Base-by-base conservation (phyloP, 805 yeast genomes). In the Zygotorulaspora sp. region DNA sequence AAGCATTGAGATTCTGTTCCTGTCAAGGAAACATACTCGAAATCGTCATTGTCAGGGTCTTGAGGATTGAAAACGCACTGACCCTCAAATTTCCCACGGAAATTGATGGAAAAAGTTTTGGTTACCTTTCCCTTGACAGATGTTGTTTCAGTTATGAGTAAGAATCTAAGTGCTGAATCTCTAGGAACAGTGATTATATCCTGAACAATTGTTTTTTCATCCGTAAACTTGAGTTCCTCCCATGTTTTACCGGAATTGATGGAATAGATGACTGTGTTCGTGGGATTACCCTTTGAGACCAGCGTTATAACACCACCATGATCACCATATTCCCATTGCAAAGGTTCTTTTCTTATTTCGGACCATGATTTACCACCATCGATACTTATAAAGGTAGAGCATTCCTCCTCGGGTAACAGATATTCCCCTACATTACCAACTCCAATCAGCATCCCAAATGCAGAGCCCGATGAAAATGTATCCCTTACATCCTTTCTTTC, bases 241-340 rank as follows among this genome's bases (percentile, higher is more conserved):
- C 97, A 92, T 0, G 79, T 69, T 4, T 67, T 65, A 23, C 97
- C 98, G 47, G 80, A 83, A 62, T 92, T 90, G 10, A 78, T 55
- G 0, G 96, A 84, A 53, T 78, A 89, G 1, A 63, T 49, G 0
- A 90, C 37, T 1, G 63, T 61, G 42, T 85, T 69, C 0, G 96
- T 80, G 6, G 68, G 64, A 20, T 74, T 78, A 3, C 62, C 66
- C 5, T 74, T 76, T 26, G 78, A 70, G 2, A 83, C 90, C 34
- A 89, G 58, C 1, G 86, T 86, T 34, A 92, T 62, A 23, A 92
- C 73, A 1, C 95, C 80, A 12, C 98, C 98, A 47, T 86, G 84
- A 61, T 92, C 98, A 45, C 97, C 97, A 60, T 71, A 92, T 62
- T 89, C 97, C 97, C 97, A 92, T 75, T 83, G 82, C 50, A 76